A percentile compares a stretch with the other conserved stretches of the same genome.
Conservation (phyloP, 148 eudicot genomes). For the Beta vulgaris region DNA sequence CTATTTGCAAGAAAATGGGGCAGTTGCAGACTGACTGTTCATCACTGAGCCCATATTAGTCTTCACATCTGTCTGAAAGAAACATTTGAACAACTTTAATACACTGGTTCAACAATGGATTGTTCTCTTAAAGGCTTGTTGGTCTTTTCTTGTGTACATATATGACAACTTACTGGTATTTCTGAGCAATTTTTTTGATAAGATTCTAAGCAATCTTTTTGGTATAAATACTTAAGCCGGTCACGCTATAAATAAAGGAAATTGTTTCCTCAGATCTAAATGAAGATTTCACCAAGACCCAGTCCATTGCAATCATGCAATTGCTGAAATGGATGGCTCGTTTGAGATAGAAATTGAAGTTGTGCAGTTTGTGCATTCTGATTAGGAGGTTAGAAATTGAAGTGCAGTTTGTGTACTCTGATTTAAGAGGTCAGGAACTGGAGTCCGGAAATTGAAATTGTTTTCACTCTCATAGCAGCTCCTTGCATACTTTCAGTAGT, state of each 20-base stretch:
- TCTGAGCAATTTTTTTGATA: too few relatives aligned
- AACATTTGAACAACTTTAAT: neutral
- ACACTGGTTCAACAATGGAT: neutral
- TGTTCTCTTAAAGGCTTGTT: neutral
- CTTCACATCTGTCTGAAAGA: neutral
- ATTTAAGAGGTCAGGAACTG: too few relatives aligned
- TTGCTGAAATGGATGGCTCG: neutral
- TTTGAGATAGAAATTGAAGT: neutral
- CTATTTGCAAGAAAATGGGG: neutral
- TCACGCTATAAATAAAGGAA: too few relatives aligned
- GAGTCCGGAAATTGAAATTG: too few relatives aligned
- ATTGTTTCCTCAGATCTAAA: too few relatives aligned
- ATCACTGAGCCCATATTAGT: conserved; percentile 4
- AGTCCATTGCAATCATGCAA: neutral
- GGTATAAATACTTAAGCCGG: too few relatives aligned
- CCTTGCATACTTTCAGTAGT: too few relatives aligned
- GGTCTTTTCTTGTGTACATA: neutral
- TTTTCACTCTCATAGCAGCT: too few relatives aligned
- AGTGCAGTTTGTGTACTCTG: neutral
- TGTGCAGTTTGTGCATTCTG: neutral
- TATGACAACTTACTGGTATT: too few relatives aligned
- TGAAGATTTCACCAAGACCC: too few relatives aligned
- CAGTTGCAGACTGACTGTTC: neutral
- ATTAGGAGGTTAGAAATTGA: neutral
- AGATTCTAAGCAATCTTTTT: too few relatives aligned